These are phyloP conservation scores for Vigna radiata DNA, from an alignment of 306 rosid species.

Conservation along the genomic window DNA sequence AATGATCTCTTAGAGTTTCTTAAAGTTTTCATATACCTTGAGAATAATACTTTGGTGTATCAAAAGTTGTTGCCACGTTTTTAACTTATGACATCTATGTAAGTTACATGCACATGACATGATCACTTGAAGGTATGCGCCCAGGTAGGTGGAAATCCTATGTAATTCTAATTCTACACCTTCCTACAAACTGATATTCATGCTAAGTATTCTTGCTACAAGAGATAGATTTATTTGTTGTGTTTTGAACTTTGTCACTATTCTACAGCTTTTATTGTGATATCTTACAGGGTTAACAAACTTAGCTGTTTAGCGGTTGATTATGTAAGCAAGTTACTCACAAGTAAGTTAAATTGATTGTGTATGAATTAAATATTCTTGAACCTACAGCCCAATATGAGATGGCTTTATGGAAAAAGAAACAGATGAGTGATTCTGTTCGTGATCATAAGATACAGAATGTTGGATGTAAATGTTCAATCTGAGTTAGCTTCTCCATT, in stretches of 20 bases:
- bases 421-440: constrained; percentile 6
- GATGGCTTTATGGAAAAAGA: constrained; percentile 8
- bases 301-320: neutral
- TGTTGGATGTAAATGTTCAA: neutral
- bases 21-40: neutral
- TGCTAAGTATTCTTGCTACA: neutral
- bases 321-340: neutral
- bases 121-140: constrained; percentile 14
- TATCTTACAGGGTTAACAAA: constrained; percentile 29
- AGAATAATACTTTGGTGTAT: neutral
- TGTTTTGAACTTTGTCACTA: constrained; percentile 29
- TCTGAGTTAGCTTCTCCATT: constrained; percentile 29
- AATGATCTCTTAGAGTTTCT: constrained; percentile 8
- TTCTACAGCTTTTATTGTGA: neutral
- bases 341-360: constrained; percentile 17
- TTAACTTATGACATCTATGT: neutral
- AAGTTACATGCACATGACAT: neutral
- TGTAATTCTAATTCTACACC: constrained; percentile 3
- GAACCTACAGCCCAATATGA: neutral
- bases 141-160: constrained; percentile 15
- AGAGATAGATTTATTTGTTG: neutral
- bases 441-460: constrained; percentile 28
- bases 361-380: neutral
- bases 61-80: constrained; percentile 4
- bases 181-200: constrained; percentile 1